Evolutionary conservation across 805 yeast genomes (phyloP).

Genomic region (Kurtzmaniella cleridarum): DNA sequence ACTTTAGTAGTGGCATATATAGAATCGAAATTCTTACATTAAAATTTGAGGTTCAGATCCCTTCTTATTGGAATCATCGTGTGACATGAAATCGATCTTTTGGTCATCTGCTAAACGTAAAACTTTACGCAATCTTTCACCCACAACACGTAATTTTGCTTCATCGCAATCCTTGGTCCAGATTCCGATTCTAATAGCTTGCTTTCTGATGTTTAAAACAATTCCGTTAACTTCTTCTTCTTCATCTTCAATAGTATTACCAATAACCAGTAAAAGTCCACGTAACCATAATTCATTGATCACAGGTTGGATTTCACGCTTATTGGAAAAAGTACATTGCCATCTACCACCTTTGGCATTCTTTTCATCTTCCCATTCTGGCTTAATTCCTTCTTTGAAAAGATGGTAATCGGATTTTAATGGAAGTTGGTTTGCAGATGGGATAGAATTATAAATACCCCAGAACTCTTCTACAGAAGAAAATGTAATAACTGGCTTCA

Average conservation of each 20-base stretch:
- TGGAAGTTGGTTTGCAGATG: conserved; percentile 87
- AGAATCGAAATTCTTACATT: conserved; percentile 13
- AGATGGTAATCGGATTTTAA: conserved; percentile 90
- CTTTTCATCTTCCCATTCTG: conserved; percentile 95
- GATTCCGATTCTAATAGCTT: conserved; percentile 76
- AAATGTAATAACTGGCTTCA: conserved; percentile 89
- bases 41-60: conserved; percentile 33
- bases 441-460: conserved; percentile 94
- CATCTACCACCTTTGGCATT: conserved; percentile 94
- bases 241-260: conserved; percentile 87
- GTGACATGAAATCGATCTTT: conserved; percentile 74
- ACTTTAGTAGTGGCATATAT: too few species aligned
- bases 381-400: conserved; percentile 89
- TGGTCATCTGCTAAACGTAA: conserved; percentile 70
- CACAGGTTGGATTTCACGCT: conserved; percentile 49
- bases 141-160: conserved; percentile 61
- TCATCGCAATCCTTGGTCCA: conserved; percentile 86
- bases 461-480: conserved; percentile 97
- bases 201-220: conserved; percentile 82
- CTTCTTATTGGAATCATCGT: conserved; percentile 46
- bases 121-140: conserved; percentile 81
- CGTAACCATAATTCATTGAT: conserved; percentile 92
- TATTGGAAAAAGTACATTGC: conserved; percentile 65
- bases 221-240: conserved; percentile 89
- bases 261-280: conserved; percentile 82